These are phyloP conservation scores for Lipomyces chichibuensis DNA, from an alignment of 805 yeast species.

Conservation along the genomic window DNA sequence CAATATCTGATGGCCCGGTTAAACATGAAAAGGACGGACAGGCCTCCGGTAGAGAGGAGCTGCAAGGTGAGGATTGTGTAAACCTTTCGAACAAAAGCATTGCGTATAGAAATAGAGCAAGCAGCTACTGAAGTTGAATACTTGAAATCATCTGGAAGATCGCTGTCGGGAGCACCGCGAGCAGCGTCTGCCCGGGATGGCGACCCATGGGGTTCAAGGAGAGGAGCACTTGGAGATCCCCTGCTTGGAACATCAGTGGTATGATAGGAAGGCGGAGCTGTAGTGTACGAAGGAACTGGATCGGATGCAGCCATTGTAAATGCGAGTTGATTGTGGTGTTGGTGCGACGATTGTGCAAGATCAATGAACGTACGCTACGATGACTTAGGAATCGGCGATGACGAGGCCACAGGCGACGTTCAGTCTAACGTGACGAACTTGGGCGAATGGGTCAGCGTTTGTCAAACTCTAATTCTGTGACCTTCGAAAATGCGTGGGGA, in stretches of 20 bases:
- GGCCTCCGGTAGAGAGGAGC: slow-evolving; percentile 60
- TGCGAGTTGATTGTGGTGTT: background rate
- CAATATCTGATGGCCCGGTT: slow-evolving; percentile 54
- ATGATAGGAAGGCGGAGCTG: slow-evolving; percentile 33
- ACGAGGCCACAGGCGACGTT: too few species aligned
- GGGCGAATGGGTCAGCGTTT: too few species aligned
- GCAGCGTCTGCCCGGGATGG: slow-evolving; percentile 16
- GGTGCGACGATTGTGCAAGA: background rate
- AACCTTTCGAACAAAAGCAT: slow-evolving; percentile 76
- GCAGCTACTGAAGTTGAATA: slow-evolving; percentile 75
- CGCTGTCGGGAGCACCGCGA: slow-evolving; percentile 25
- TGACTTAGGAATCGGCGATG: background rate
- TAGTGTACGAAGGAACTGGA: slow-evolving; percentile 15
- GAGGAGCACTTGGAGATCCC: slow-evolving; percentile 13
- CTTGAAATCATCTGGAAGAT: slow-evolving; percentile 66
- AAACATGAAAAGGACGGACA: slow-evolving; percentile 56
- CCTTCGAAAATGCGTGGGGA: too few species aligned
- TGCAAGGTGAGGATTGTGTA: slow-evolving; percentile 72
- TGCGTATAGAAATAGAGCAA: slow-evolving; percentile 75
- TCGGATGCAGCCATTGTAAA: background rate
- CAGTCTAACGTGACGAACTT: too few species aligned
- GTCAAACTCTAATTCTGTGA: too few species aligned
- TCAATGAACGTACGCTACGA: background rate
- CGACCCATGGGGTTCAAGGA: slow-evolving; percentile 24
- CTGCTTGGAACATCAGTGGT: background rate